Percentiles rank a stretch among this genome's conserved stretches.
Conservation (phyloP, 371 early-diverging fungal genomes). For the Apophysomyces variabilis region DNA sequence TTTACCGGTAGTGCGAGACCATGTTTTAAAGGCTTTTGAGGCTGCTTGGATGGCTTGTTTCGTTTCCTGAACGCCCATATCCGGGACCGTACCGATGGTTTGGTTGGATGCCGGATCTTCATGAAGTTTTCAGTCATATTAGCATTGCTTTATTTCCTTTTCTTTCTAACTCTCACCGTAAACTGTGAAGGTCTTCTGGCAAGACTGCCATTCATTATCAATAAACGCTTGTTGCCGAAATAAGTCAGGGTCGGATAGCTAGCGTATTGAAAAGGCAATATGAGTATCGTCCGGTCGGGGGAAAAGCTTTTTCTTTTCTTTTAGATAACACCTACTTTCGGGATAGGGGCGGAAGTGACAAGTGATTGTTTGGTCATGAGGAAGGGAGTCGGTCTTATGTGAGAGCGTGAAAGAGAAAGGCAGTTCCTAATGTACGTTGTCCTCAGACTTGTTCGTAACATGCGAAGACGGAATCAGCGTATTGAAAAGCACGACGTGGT, state of each 20-base stretch:
- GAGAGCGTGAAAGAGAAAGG: neutral
- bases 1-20: conserved; percentile 70
- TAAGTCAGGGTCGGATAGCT: conserved; percentile 60
- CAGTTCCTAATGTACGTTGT: neutral
- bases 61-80: conserved; percentile 68
- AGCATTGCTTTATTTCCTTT: neutral
- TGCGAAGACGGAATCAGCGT: neutral
- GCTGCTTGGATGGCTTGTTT: conserved; percentile 67
- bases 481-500: neutral
- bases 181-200: conserved; percentile 52
- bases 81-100: conserved; percentile 69
- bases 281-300: too few relatives aligned
- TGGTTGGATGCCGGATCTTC: conserved; percentile 72
- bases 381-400: neutral
- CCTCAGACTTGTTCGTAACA: neutral
- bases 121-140: neutral
- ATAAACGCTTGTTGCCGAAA: conserved; percentile 58
- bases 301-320: neutral
- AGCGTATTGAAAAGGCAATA: neutral
- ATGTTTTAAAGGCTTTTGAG: conserved; percentile 58
- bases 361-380: conserved; percentile 13
- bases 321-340: conserved; percentile 31
- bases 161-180: conserved; percentile 27
- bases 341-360: conserved; percentile 31
- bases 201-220: conserved; percentile 59